Evolutionary conservation across 2,329 filamentous ascomycete species (phyloP), one percentile per base, ranked within the genome.

Genomic region (Trichoderma arundinaceum): DNA sequence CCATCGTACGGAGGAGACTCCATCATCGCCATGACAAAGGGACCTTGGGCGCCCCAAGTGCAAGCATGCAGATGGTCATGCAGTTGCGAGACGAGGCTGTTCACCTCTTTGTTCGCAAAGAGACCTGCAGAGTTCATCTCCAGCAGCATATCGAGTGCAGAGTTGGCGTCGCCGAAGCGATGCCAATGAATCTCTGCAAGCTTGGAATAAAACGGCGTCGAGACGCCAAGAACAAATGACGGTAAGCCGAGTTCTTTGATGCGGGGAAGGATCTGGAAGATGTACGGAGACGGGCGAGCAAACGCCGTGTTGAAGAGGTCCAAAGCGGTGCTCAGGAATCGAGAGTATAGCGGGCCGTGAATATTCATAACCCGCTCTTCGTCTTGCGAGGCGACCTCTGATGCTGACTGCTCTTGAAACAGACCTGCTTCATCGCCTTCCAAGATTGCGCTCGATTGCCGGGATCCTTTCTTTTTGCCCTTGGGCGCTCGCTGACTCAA

Each of bases 171-270:
- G 22, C 86, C 82, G 68, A 86, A 85, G 10, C 86, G 84, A 39
- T 78, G 75, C 86, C 89, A 92, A 64, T 87, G 80, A 22, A 89
- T 82, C 13, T 80, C 76, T 28, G 92, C 81, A 39, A 92, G 82
- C 56, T 86, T 81, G 72, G 90, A 88, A 79, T 91, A 94, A 48
- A 94, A 85, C 0, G 84, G 79, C 0, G 90, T 90, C 17, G 88
- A 88, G 6, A 86, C 88, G 54, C 90, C 91, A 0, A 94, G 83
- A 7, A 92, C 87, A 72, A 90, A 92, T 0, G 89, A 90, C 1
- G 86, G 84, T 1, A 90, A 82, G 1, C 91, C 90, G 0, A 92
- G 81, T 51, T 83, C 81, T 73, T 90, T 91, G 71, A 93, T 79
- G 7, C 85, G 84, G 0, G 90, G 89, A 0, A 94, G 80, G 32